Percentiles rank a stretch among this genome's conserved stretches.
phyloP scores from a whole-genome alignment of 2,329 filamentous ascomycete genomes.

The Alternaria ethzedia region DNA sequence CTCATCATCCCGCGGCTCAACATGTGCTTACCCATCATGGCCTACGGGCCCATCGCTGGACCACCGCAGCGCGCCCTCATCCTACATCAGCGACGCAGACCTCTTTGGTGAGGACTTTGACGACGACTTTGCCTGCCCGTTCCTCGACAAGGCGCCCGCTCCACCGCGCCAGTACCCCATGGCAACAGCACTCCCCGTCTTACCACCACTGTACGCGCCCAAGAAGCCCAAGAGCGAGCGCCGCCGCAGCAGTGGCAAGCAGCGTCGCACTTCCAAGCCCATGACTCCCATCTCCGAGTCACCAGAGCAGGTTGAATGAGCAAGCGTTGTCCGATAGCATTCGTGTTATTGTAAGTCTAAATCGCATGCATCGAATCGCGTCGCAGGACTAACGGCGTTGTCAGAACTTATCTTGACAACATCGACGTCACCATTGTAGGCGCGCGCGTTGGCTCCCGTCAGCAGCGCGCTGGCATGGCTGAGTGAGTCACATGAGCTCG shows the following conservation, averaged over 20 bases:
- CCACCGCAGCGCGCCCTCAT: slow-evolving; percentile 46
- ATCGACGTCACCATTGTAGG: slow-evolving; percentile 16
- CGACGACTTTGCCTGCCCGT: slow-evolving; percentile 38
- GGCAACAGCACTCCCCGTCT: slow-evolving; percentile 45
- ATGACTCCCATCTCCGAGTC: slow-evolving; percentile 53
- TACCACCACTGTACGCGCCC: slow-evolving; percentile 48
- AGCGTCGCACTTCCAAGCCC: slow-evolving; percentile 48
- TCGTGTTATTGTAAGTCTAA: slow-evolving; percentile 11
- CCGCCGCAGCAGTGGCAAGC: slow-evolving; percentile 50
- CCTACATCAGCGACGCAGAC: slow-evolving; percentile 52
- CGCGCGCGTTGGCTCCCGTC: slow-evolving; percentile 12
- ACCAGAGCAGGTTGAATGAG: slow-evolving; percentile 48
- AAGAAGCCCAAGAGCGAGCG: slow-evolving; percentile 51
- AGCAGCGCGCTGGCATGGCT: slow-evolving; percentile 5
- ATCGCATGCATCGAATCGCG: background rate
- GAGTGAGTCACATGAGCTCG: slow-evolving; percentile 16
- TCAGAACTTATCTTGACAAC: slow-evolving; percentile 13
- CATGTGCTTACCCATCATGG: slow-evolving; percentile 52
- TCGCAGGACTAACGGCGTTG: slow-evolving; percentile 5
- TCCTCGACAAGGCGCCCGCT: slow-evolving; percentile 49
- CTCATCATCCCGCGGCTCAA: slow-evolving; percentile 39
- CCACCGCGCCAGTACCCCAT: slow-evolving; percentile 47
- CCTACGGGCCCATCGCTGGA: slow-evolving; percentile 47
- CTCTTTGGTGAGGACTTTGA: slow-evolving; percentile 50
- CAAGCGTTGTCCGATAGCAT: background rate